phyloP scores from a whole-genome alignment of 2,329 filamentous ascomycete genomes.

The Cordyceps farinosa region DNA sequence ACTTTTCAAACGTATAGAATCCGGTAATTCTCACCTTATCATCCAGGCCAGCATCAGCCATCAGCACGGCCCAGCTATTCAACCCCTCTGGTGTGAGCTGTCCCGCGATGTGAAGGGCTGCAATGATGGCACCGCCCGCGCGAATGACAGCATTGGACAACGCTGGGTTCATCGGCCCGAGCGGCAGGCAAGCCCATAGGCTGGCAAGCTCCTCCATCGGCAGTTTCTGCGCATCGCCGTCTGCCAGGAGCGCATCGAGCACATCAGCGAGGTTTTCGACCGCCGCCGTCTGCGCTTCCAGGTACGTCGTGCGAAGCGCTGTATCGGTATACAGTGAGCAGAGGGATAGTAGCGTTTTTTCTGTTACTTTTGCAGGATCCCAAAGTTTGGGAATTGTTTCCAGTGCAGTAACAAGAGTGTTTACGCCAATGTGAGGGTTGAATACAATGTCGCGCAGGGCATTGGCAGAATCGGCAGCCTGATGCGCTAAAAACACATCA shows the following conservation, averaged over 20 bases:
- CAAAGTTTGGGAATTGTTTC: constrained; percentile 36
- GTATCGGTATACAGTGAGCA: constrained; percentile 42
- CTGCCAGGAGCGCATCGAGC: constrained; percentile 39
- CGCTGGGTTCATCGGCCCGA: constrained; percentile 42
- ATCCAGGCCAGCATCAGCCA: constrained; percentile 45
- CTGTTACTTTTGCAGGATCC: constrained; percentile 23
- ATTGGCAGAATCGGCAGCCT: constrained; percentile 23
- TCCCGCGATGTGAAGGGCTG: constrained; percentile 29
- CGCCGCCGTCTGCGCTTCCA: constrained; percentile 46
- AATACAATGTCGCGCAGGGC: constrained; percentile 29
- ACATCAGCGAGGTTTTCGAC: constrained; percentile 45
- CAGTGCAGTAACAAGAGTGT: constrained; percentile 37
- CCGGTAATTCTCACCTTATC: constrained; percentile 40
- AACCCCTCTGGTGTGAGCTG: constrained; percentile 23
- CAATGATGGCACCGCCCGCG: constrained; percentile 44
- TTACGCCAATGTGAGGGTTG: constrained; percentile 28
- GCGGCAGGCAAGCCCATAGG: constrained; percentile 40
- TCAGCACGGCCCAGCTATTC: constrained; percentile 46
- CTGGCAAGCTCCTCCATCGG: constrained; percentile 32
- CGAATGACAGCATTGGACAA: constrained; percentile 49
- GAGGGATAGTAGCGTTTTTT: constrained; percentile 31
- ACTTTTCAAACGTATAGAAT: background rate
- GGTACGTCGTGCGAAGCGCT: constrained; percentile 35
- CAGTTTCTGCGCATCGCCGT: constrained; percentile 27
- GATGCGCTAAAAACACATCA: constrained; percentile 33